Evolutionary conservation across 208 protist species (phyloP).

Genomic region (Acanthamoeba healyi): DNA sequence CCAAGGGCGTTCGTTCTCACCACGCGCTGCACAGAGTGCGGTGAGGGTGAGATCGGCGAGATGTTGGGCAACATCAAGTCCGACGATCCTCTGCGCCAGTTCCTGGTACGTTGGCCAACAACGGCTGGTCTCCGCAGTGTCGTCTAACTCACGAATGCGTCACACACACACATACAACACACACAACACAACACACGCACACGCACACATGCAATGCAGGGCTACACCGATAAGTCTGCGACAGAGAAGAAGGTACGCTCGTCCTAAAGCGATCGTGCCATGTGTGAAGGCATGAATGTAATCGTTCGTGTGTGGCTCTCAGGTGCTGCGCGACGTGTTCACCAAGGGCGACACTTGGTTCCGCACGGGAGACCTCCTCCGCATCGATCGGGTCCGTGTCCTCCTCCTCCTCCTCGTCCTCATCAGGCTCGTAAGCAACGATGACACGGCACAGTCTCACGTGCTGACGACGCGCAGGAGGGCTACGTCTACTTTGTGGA

Average conservation of each 20-base stretch:
- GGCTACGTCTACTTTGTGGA: constrained; percentile 85
- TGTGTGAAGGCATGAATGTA: neutral
- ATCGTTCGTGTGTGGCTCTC: neutral
- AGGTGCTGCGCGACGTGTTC: constrained; percentile 78
- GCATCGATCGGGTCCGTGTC: constrained; percentile 29
- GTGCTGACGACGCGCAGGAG: neutral
- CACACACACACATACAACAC: too few relatives aligned
- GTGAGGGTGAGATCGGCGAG: constrained; percentile 72
- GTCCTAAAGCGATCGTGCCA: neutral
- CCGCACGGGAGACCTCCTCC: constrained; percentile 78
- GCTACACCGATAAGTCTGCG: constrained; percentile 66
- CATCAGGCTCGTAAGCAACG: neutral
- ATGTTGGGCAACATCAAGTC: constrained; percentile 74
- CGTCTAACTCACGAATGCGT: too few relatives aligned
- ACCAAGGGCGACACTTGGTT: constrained; percentile 82
- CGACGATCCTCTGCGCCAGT: constrained; percentile 63
- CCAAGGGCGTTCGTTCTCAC: neutral
- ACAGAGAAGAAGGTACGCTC: constrained; percentile 73
- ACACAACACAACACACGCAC: neutral
- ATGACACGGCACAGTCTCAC: neutral
- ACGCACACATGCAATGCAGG: neutral
- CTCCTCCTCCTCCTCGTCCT: neutral
- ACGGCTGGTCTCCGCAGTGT: too few relatives aligned
- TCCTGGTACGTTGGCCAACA: neutral
- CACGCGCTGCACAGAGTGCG: constrained; percentile 60